Conservation (phyloP, 805 yeast genomes). For the Komagataella ulmi region DNA sequence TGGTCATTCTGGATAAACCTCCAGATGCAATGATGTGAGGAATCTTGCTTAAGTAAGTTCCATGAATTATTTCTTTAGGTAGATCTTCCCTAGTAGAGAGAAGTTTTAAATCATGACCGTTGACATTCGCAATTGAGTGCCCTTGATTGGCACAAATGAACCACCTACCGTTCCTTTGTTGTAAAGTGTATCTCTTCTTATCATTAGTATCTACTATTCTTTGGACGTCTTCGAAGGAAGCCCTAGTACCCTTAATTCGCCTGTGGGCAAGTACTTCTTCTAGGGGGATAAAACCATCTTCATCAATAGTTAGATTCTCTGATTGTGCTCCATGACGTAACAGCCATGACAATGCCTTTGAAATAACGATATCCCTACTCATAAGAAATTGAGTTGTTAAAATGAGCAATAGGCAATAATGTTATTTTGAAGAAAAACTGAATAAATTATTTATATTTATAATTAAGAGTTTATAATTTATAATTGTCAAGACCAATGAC, state of each 20-base stretch:
- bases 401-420: not conserved
- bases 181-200: constrained; percentile 58
- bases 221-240: constrained; percentile 43
- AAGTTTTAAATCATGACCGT: constrained; percentile 26
- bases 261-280: constrained; percentile 39
- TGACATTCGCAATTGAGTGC: constrained; percentile 47
- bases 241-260: constrained; percentile 40
- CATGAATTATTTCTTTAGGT: constrained; percentile 59
- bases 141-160: constrained; percentile 88
- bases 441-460: too few relatives aligned
- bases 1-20: constrained; percentile 52
- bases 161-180: constrained; percentile 13
- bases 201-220: constrained; percentile 51
- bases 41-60: constrained; percentile 47
- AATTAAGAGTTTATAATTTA: too few relatives aligned
- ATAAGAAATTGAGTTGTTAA: not conserved
- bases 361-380: constrained; percentile 34
- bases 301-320: constrained; percentile 52
- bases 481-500: not conserved
- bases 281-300: constrained; percentile 52
- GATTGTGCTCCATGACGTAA: constrained; percentile 77
- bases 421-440: not conserved
- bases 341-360: constrained; percentile 63
- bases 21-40: constrained; percentile 31
- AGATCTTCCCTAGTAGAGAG: constrained; percentile 22